Evolutionary conservation across 2,329 filamentous ascomycete species (phyloP).

Genomic region (Cladophialophora yegresii): DNA sequence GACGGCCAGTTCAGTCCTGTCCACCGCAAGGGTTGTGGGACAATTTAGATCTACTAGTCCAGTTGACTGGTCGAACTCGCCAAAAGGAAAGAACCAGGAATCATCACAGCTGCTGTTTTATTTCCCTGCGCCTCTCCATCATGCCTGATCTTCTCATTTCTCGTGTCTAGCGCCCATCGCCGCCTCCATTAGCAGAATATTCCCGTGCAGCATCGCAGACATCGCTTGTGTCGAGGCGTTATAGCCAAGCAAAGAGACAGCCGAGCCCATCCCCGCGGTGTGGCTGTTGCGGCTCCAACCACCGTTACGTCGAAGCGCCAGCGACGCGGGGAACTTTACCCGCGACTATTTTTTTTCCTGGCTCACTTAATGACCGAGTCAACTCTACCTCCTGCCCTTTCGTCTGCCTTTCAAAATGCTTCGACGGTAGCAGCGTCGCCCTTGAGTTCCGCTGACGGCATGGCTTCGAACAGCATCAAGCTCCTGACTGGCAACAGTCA

Average conservation of each 20-base stretch:
- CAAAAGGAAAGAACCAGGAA: conserved; percentile 14
- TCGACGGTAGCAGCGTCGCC: conserved; percentile 30
- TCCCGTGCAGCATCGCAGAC: neutral
- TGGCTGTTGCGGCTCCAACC: conserved; percentile 9
- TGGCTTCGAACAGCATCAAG: conserved; percentile 71
- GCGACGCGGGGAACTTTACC: conserved; percentile 10
- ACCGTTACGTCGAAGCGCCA: neutral
- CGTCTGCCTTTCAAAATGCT: conserved; percentile 28
- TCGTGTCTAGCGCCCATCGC: neutral
- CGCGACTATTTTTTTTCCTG: conserved; percentile 15
- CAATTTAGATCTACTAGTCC: conserved; percentile 2
- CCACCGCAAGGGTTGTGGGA: conserved; percentile 7
- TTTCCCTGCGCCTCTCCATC: neutral
- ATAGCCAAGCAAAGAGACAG: conserved; percentile 2
- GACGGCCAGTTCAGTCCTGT: conserved; percentile 5
- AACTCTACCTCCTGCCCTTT: conserved; percentile 17
- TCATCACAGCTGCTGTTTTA: neutral
- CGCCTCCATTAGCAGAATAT: neutral
- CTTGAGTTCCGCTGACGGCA: conserved; percentile 40
- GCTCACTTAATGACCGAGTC: conserved; percentile 18
- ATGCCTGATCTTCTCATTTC: neutral
- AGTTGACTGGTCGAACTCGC: neutral
- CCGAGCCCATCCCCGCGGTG: neutral
- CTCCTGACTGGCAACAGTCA: conserved; percentile 75
- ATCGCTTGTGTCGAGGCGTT: neutral